Conservation (phyloP, 768 basidiomycete species). For the Dioszegia hungarica region DNA sequence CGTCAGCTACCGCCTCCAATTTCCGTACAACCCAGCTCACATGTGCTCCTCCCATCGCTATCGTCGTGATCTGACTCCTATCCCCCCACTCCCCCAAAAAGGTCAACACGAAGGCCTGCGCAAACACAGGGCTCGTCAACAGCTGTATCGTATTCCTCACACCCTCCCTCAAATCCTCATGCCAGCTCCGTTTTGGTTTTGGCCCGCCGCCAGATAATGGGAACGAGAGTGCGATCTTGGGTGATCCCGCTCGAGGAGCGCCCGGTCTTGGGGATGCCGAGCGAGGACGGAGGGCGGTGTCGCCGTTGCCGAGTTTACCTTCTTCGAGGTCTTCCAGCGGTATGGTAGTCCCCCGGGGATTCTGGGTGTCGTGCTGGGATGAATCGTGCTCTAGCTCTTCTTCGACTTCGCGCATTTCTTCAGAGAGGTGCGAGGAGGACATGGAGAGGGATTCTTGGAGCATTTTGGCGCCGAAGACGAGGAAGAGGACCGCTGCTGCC, state of each 20-base stretch:
- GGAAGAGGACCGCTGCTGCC: slow-evolving; percentile 71
- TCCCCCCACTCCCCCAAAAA: slow-evolving; percentile 99
- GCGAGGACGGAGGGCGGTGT: not conserved
- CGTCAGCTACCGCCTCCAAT: not conserved
- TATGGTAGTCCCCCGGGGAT: slow-evolving; percentile 49
- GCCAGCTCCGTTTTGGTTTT: slow-evolving; percentile 16
- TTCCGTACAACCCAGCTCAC: slow-evolving; percentile 53
- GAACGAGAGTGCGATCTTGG: slow-evolving; percentile 14
- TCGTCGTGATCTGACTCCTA: slow-evolving; percentile 93
- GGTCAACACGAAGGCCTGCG: slow-evolving; percentile 88
- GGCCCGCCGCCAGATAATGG: slow-evolving; percentile 10
- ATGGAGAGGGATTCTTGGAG: slow-evolving; percentile 75
- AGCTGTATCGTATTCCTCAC: slow-evolving; percentile 75
- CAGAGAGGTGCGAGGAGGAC: slow-evolving; percentile 74
- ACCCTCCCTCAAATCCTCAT: slow-evolving; percentile 55
- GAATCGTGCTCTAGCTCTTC: slow-evolving; percentile 83
- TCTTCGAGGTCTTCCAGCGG: slow-evolving; percentile 74
- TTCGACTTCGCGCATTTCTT: slow-evolving; percentile 94
- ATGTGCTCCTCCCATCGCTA: slow-evolving; percentile 90
- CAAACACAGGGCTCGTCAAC: slow-evolving; percentile 85
- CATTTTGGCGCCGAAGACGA: slow-evolving; percentile 89
- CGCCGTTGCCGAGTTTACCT: slow-evolving; percentile 49
- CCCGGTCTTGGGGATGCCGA: slow-evolving; percentile 8
- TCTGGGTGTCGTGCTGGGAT: slow-evolving; percentile 51
- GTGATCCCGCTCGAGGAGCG: not conserved